These are phyloP conservation scores for Biscogniauxia mediterranea DNA, from an alignment of 2,329 filamentous ascomycete species.

Conservation along the genomic window DNA sequence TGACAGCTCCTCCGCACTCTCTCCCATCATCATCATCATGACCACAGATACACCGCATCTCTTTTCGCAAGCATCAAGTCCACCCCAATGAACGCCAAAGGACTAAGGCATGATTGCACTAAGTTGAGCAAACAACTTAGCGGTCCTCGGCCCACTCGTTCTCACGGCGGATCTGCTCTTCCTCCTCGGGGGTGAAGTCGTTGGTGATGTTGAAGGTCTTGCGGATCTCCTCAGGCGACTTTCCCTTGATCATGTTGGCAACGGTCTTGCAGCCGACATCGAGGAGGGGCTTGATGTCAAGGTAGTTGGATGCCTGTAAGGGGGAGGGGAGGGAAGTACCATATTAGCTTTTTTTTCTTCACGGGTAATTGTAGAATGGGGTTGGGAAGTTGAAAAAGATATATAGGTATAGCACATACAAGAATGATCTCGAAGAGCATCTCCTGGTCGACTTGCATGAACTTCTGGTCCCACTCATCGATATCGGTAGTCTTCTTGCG, in stretches of 20 bases:
- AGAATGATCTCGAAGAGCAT: slow-evolving; percentile 99
- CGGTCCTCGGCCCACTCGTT: slow-evolving; percentile 90
- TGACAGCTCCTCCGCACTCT: too few species aligned
- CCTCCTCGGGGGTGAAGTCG: slow-evolving; percentile 97
- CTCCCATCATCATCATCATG: not conserved
- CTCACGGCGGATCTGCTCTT: slow-evolving; percentile 92
- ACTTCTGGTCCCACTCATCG: slow-evolving; percentile 99
- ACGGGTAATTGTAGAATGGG: too few species aligned
- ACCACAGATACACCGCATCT: not conserved
- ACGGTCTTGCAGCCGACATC: slow-evolving; percentile 99
- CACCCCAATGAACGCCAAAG: not conserved
- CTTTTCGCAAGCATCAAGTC: not conserved
- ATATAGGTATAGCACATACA: slow-evolving; percentile 49
- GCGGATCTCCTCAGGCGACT: slow-evolving; percentile 97
- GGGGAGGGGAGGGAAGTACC: not conserved
- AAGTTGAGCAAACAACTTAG: slow-evolving; percentile 38
- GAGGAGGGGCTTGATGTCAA: slow-evolving; percentile 96
- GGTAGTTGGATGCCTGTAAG: slow-evolving; percentile 86
- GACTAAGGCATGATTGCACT: not conserved
- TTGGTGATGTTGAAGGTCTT: slow-evolving; percentile 99
- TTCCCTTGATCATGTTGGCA: slow-evolving; percentile 99
- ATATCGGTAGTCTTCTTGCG: slow-evolving; percentile 99
- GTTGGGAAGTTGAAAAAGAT: not conserved
- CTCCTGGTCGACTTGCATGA: slow-evolving; percentile 99
- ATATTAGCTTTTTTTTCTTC: slow-evolving; percentile 23